Evolutionary conservation across 306 rosid genomes (phyloP).

Genomic region (Vachellia collinsii): DNA sequence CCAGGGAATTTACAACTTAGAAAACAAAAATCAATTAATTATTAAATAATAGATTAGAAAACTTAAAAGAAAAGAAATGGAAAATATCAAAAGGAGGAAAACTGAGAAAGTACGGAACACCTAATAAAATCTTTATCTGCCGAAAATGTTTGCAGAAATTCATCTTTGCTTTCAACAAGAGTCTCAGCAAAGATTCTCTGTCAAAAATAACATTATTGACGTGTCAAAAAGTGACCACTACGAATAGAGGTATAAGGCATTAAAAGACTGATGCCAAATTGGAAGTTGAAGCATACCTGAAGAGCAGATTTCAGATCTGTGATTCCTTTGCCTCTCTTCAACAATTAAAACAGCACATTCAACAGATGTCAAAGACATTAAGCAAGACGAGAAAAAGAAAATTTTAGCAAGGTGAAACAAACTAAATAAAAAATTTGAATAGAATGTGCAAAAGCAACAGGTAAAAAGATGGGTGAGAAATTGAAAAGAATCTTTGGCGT

Average conservation of each 20-base stretch:
- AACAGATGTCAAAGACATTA: constrained; percentile 24
- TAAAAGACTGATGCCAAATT: constrained; percentile 5
- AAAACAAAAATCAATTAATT: constrained; percentile 18
- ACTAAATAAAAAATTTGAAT: neutral
- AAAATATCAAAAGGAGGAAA: neutral
- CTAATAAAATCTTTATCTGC: constrained; percentile 57
- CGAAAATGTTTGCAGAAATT: constrained; percentile 69
- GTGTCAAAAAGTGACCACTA: constrained; percentile 19
- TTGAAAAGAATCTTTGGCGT: neutral
- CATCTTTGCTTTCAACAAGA: constrained; percentile 77
- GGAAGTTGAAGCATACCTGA: constrained; percentile 54
- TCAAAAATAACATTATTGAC: constrained; percentile 13
- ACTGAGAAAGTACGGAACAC: constrained; percentile 39
- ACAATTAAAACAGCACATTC: constrained; percentile 33
- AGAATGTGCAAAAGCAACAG: neutral
- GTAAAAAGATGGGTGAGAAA: neutral
- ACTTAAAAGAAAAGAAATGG: neutral
- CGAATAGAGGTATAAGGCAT: constrained; percentile 11
- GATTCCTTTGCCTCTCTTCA: constrained; percentile 91
- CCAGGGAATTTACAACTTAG: constrained; percentile 7
- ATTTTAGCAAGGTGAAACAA: constrained; percentile 7
- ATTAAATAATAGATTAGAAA: neutral
- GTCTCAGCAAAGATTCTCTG: constrained; percentile 90
- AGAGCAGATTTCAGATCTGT: constrained; percentile 80
- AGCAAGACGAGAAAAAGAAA: constrained; percentile 11